Evolutionary conservation across 345 rosid genomes (phyloP), one percentile per base, ranked within the genome.

Genomic region (Murraya koenigii): DNA sequence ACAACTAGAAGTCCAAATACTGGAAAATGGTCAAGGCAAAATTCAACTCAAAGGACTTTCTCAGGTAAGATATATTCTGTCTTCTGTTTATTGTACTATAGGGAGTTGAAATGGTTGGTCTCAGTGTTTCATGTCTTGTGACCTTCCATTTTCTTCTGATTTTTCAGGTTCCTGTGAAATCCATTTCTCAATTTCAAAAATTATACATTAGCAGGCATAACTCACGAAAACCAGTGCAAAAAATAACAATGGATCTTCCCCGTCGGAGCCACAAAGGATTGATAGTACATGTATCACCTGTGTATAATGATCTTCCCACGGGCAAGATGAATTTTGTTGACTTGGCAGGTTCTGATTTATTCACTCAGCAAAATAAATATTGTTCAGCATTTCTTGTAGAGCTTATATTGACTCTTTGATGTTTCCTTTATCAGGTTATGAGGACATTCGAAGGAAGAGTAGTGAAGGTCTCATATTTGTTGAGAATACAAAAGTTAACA

Each of bases 241-340:
- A 87, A 77, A 69, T 63, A 38, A 73, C 63, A 7, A 76, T 38
- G 78, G 88, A 84, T 75, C 69, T 70, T 78, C 75, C 81, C 63
- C 69, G 54, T 22, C 86, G 85, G 44, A 87, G 85, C 75, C 93
- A 90, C 75, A 89, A 60, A 80, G 93, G 92, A 55, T 74, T 93
- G 74, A 93, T 89, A 69, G 77, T 93, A 41, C 75, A 88, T 75
- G 81, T 91, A 22, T 77, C 75, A 22, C 75, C 76, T 47, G 68
- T 41, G 1, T 81, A 76, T 30, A 74, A 74, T n/a, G 56, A 78
- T 13, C 55, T 72, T 76, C 58, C 60, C 17, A 35, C 38, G 56
- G 89, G 95, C 82, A 92, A 90, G 81, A 86, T 91, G 87, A 92
- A 88, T 82, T 87, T 94, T 79, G 83, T 94, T 67, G 98, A 92